A percentile compares a stretch with the other conserved stretches of the same genome.
These are phyloP conservation scores for Candida nitratophila DNA, from an alignment of 805 yeast species.

Conservation along the genomic window DNA sequence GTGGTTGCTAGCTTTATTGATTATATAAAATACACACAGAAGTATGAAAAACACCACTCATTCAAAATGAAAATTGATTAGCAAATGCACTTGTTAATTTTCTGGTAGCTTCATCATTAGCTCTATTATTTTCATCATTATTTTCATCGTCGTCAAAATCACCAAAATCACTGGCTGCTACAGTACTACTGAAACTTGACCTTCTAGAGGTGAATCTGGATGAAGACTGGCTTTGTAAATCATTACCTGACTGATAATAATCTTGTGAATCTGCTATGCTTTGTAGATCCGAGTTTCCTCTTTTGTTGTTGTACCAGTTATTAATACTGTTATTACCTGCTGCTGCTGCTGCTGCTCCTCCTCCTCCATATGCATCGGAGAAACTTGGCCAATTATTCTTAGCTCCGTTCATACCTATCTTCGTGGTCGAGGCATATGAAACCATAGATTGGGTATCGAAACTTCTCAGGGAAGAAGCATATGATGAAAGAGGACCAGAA, in stretches of 20 bases:
- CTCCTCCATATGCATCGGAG: constrained; percentile 2
- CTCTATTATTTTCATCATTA: constrained; percentile 5
- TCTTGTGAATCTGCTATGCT: neutral
- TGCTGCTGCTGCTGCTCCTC: too few relatives aligned
- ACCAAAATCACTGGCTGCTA: neutral
- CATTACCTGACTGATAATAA: neutral
- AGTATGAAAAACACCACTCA: too few relatives aligned
- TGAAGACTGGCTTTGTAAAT: constrained; percentile 1
- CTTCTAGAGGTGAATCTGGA: constrained; percentile 4
- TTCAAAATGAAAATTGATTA: constrained; percentile 20
- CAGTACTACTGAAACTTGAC: constrained; percentile 23
- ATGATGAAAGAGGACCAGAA: too few relatives aligned
- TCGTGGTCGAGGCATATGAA: constrained; percentile 23
- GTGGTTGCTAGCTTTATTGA: too few relatives aligned
- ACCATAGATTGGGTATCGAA: constrained; percentile 32
- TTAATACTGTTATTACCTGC: too few relatives aligned
- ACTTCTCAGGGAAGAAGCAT: constrained; percentile 14
- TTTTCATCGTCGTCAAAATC: constrained; percentile 3
- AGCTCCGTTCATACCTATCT: too few relatives aligned
- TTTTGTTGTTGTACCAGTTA: constrained; percentile 4
- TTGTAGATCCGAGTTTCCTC: constrained; percentile 1
- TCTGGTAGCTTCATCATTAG: constrained; percentile 27
- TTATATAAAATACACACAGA: too few relatives aligned
- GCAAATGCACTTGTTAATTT: constrained; percentile 34
- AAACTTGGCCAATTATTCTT: constrained; percentile 1